Base-by-base conservation (phyloP, 2,329 filamentous ascomycete genomes). In the Ophiostoma piceae region DNA sequence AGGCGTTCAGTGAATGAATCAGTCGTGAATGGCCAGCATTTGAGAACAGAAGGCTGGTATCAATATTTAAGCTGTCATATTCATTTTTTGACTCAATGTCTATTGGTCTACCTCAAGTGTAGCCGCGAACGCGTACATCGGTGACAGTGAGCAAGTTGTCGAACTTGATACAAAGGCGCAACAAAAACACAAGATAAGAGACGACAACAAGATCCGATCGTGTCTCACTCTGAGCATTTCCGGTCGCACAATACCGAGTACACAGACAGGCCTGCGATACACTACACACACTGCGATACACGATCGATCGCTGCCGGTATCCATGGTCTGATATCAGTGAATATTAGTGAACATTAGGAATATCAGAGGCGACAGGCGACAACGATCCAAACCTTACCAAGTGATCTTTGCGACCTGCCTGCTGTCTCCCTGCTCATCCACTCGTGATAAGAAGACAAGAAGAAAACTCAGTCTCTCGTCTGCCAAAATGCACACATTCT, bases 401-500 rank as follows among this genome's bases (percentile, higher is more conserved):
- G 7, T 16, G 19, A 29, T 11, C 22, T 12, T 22, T 62, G 57
- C 14, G 26, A 62, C 26, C 22, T 60, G 54, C 54, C 54, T 60
- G 54, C 5, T 29, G 11, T 29, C 54, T 54, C n/a, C n/a, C n/a
- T 8, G 12, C 5, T 29, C 26, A 29, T 29, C 26, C 26, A 29
- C 26, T 29, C 26, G 26, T 29, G 26, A 29, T 29, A 29, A 29
- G 26, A 29, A 29, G 26, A 29, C 26, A 29, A 29, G 26, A 29
- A 29, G 26, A 29, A 1, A 29, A 29, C 26, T 29, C 26, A 62
- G 22, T 32, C 9, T 29, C 26, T 35, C 9, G 9, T 35, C 26
- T 26, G 6, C 60, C 57, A 19, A 35, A 19, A 69, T 69, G 68
- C 66, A 69, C 12, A 47, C 70, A 0, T 41, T 71, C 14, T 41